phyloP scores from a whole-genome alignment of 495 filamentous ascomycete species.

The Neurospora sp. region DNA sequence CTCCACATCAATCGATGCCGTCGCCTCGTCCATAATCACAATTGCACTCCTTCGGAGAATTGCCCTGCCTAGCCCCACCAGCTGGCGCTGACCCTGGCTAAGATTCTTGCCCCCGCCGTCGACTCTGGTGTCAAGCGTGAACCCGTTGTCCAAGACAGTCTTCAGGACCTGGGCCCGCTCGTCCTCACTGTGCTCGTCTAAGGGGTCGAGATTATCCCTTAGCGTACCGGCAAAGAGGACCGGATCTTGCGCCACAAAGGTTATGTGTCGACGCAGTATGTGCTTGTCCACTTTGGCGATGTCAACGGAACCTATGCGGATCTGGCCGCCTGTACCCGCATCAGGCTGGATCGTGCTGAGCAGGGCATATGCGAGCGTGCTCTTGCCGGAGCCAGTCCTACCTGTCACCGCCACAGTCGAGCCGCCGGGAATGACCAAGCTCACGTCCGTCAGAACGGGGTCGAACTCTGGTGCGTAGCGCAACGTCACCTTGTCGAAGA shows the following conservation, averaged over 20 bases:
- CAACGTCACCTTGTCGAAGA: slow-evolving; percentile 66
- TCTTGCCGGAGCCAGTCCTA: slow-evolving; percentile 55
- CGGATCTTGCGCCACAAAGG: slow-evolving; percentile 53
- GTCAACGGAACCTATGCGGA: slow-evolving; percentile 46
- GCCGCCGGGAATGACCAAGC: slow-evolving; percentile 61
- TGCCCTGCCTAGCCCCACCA: slow-evolving; percentile 48
- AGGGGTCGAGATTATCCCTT: slow-evolving; percentile 46
- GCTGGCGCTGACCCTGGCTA: slow-evolving; percentile 51
- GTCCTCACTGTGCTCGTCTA: slow-evolving; percentile 32
- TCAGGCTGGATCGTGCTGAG: slow-evolving; percentile 41
- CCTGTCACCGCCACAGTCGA: slow-evolving; percentile 59
- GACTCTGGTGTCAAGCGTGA: slow-evolving; percentile 36
- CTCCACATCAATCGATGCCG: slow-evolving; percentile 72
- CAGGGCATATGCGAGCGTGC: slow-evolving; percentile 46
- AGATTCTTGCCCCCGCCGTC: slow-evolving; percentile 51
- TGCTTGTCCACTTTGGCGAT: slow-evolving; percentile 42
- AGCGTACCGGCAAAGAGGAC: slow-evolving; percentile 48
- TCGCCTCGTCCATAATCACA: slow-evolving; percentile 68
- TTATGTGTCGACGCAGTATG: slow-evolving; percentile 44
- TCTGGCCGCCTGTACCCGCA: slow-evolving; percentile 37
- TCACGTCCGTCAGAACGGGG: slow-evolving; percentile 53
- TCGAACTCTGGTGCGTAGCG: slow-evolving; percentile 68
- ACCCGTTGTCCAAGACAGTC: slow-evolving; percentile 29
- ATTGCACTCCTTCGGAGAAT: slow-evolving; percentile 49
- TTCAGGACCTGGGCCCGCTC: slow-evolving; percentile 37